These are phyloP conservation scores for Saccharomycopsis olivae DNA, from an alignment of 805 yeast genomes.

Conservation along the genomic window DNA sequence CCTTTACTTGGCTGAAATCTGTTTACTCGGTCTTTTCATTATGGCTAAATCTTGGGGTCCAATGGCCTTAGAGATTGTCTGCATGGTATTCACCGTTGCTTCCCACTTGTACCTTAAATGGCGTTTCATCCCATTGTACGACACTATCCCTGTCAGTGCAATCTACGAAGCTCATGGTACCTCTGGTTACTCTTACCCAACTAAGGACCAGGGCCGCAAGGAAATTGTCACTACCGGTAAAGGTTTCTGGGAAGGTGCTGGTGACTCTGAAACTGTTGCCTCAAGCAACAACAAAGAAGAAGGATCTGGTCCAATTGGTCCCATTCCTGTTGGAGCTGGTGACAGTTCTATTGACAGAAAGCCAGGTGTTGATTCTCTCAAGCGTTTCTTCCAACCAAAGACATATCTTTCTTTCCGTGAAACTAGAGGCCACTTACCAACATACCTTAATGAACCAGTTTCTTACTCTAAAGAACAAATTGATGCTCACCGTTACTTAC, in stretches of 20 bases:
- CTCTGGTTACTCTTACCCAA: slow-evolving; percentile 40
- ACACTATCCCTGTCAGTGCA: slow-evolving; percentile 59
- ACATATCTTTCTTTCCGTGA: slow-evolving; percentile 30
- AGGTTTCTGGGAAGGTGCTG: slow-evolving; percentile 22
- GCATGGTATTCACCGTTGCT: slow-evolving; percentile 44
- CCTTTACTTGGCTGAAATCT: slow-evolving; percentile 58
- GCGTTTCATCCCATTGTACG: slow-evolving; percentile 52
- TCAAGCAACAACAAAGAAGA: background rate
- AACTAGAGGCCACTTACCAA: slow-evolving; percentile 33
- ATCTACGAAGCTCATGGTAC: slow-evolving; percentile 30
- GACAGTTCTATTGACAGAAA: background rate
- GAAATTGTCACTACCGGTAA: slow-evolving; percentile 47
- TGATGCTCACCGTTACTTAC: slow-evolving; percentile 35
- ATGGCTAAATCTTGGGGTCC: slow-evolving; percentile 75
- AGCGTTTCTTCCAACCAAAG: slow-evolving; percentile 36
- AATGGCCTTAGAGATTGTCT: slow-evolving; percentile 57
- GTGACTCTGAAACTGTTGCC: slow-evolving; percentile 5
- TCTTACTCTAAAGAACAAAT: slow-evolving; percentile 22
- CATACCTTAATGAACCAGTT: slow-evolving; percentile 20
- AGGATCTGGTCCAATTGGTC: slow-evolving; percentile 1
- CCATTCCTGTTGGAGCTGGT: background rate
- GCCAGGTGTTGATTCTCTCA: slow-evolving; percentile 5
- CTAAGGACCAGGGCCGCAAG: slow-evolving; percentile 49
- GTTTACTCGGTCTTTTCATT: slow-evolving; percentile 61
- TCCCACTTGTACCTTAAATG: slow-evolving; percentile 50